phyloP scores from a whole-genome alignment of 768 basidiomycete species.

The Lentinula edodes region DNA sequence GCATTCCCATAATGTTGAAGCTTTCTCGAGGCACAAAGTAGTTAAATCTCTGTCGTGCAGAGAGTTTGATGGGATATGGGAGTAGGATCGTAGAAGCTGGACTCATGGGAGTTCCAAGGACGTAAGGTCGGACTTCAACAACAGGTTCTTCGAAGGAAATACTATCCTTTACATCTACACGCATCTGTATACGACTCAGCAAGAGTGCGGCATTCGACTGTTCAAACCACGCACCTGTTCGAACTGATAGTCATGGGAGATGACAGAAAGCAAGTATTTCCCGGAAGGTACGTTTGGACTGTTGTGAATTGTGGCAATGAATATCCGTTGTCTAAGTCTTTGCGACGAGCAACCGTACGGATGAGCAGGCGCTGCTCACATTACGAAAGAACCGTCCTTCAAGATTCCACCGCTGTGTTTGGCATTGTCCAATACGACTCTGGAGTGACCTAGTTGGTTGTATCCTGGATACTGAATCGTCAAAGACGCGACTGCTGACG shows the following conservation, averaged over 20 bases:
- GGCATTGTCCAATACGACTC: constrained; percentile 58
- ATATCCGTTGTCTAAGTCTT: not conserved
- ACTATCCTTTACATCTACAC: constrained; percentile 54
- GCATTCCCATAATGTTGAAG: constrained; percentile 71
- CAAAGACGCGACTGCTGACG: constrained; percentile 10
- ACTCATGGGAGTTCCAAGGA: constrained; percentile 63
- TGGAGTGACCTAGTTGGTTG: constrained; percentile 46
- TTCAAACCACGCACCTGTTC: constrained; percentile 46
- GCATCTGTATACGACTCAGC: constrained; percentile 39
- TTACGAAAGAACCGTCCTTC: constrained; percentile 55
- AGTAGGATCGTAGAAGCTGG: constrained; percentile 50
- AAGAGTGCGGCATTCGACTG: not conserved
- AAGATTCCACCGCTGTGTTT: constrained; percentile 46
- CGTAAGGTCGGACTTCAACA: constrained; percentile 55
- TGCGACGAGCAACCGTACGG: not conserved
- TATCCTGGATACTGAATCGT: constrained; percentile 17
- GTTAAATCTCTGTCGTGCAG: constrained; percentile 46
- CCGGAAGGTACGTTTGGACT: constrained; percentile 69
- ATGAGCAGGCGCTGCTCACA: constrained; percentile 38
- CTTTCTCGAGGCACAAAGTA: constrained; percentile 69
- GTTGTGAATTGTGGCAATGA: constrained; percentile 4
- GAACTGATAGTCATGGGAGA: constrained; percentile 62
- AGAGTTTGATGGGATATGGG: constrained; percentile 55
- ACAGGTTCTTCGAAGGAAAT: constrained; percentile 21
- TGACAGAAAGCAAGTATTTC: constrained; percentile 62